A percentile compares a stretch with the other conserved stretches of the same genome.
These are phyloP conservation scores for Tulasnella sp. DNA, from an alignment of 768 basidiomycete genomes.

Conservation along the genomic window DNA sequence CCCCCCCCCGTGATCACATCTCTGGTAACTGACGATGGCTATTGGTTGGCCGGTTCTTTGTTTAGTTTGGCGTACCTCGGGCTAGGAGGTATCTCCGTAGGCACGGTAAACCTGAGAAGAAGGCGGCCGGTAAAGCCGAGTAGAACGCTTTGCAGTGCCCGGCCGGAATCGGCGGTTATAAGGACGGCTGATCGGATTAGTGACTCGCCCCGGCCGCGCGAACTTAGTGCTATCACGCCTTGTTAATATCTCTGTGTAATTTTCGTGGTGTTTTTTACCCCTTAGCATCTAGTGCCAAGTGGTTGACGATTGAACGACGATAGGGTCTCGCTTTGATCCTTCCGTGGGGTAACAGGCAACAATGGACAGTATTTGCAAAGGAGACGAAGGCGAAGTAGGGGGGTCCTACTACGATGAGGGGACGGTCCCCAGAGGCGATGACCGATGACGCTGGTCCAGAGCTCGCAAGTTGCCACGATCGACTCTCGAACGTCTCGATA, in stretches of 20 bases:
- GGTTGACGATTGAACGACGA: background rate
- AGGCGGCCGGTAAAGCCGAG: slow-evolving; percentile 26
- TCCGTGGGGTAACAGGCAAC: background rate
- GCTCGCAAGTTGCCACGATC: slow-evolving; percentile 4
- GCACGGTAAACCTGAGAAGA: slow-evolving; percentile 41
- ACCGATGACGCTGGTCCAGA: slow-evolving; percentile 2
- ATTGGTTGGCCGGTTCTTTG: slow-evolving; percentile 10
- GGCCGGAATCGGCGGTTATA: background rate
- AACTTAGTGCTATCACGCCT: background rate
- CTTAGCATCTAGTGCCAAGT: background rate
- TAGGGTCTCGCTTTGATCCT: background rate
- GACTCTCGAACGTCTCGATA: background rate
- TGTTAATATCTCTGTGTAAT: slow-evolving; percentile 18
- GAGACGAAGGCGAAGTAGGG: background rate
- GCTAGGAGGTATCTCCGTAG: slow-evolving; percentile 56
- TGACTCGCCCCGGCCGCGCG: background rate
- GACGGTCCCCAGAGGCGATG: background rate
- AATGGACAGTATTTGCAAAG: background rate
- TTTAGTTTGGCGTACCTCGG: slow-evolving; percentile 68
- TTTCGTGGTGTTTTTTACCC: background rate
- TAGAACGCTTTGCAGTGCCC: background rate
- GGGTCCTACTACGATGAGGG: background rate
- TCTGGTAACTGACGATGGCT: slow-evolving; percentile 35
- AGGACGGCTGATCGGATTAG: background rate
- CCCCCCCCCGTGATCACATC: slow-evolving; percentile 36